These are phyloP conservation scores for Talaromyces atroroseus DNA, from an alignment of 2,329 filamentous ascomycete genomes.

Conservation along the genomic window DNA sequence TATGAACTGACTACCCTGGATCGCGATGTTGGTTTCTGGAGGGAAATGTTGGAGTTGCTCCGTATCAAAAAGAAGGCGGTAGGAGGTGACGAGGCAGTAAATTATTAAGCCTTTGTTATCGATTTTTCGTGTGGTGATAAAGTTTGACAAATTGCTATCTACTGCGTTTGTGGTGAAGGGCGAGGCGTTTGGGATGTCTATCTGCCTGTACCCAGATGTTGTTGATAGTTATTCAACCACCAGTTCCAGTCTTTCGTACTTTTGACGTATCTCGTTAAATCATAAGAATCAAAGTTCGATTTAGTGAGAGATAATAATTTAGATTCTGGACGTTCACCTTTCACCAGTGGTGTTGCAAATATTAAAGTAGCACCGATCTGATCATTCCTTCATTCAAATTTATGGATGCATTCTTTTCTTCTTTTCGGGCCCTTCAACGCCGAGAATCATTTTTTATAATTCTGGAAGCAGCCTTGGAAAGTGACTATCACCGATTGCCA, in stretches of 20 bases:
- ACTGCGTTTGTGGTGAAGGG: neutral
- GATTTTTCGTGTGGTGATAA: too few relatives aligned
- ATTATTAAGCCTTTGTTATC: neutral
- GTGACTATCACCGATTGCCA: too few relatives aligned
- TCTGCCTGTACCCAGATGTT: neutral
- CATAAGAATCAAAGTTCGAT: too few relatives aligned
- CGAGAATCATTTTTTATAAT: too few relatives aligned
- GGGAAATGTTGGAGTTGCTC: slow-evolving; percentile 2
- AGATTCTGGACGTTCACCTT: too few relatives aligned
- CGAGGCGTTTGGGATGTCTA: neutral
- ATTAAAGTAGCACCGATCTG: too few relatives aligned
- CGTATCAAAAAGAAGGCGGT: slow-evolving; percentile 1
- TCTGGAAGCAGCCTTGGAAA: too few relatives aligned
- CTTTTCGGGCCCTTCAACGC: too few relatives aligned
- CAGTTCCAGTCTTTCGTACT: neutral
- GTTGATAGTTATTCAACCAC: neutral
- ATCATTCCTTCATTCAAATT: too few relatives aligned
- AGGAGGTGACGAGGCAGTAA: neutral
- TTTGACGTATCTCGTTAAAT: neutral
- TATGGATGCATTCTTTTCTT: too few relatives aligned
- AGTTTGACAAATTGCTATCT: neutral
- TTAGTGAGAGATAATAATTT: too few relatives aligned
- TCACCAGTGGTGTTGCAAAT: too few relatives aligned
- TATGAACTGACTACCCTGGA: slow-evolving; percentile 12
- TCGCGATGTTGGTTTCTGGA: slow-evolving; percentile 11